Percentiles rank a stretch among this genome's conserved stretches.
Conservation (phyloP, 805 yeast genomes). For the Vanderwaltozyma polyspora region DNA sequence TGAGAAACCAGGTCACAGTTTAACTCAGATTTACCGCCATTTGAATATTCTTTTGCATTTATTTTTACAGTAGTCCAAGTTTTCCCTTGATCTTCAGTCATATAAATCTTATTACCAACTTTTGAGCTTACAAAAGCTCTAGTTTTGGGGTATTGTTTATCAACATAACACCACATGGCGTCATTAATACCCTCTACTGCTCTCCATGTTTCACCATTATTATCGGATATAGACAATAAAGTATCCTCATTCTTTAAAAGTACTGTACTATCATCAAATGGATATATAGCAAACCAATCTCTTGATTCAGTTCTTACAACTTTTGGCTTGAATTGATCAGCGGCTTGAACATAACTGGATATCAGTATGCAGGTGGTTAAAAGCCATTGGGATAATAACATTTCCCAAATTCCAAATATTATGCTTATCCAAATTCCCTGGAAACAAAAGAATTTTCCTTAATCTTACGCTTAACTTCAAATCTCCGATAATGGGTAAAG, state of each 20-base stretch:
- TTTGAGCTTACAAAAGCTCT: constrained; percentile 13
- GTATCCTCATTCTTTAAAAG: constrained; percentile 26
- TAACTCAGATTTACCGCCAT: too few relatives aligned
- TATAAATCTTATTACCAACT: constrained; percentile 4
- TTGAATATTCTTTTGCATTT: too few relatives aligned
- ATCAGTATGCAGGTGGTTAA: too few relatives aligned
- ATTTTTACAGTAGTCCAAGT: constrained; percentile 17
- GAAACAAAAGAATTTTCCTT: too few relatives aligned
- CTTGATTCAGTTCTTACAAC: constrained; percentile 5
- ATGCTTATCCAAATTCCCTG: too few relatives aligned
- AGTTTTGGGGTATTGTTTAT: constrained; percentile 7
- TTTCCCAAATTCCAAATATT: too few relatives aligned
- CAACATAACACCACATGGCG: constrained; percentile 6
- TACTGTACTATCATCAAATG: constrained; percentile 45
- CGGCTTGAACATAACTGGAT: too few relatives aligned
- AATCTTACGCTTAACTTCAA: too few relatives aligned
- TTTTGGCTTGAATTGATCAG: constrained; percentile 8
- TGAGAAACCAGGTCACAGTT: too few relatives aligned
- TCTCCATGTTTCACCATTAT: constrained; percentile 44
- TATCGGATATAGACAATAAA: constrained; percentile 29
- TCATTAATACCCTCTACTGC: constrained; percentile 4
- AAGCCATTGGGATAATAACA: too few relatives aligned
- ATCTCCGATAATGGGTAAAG: too few relatives aligned
- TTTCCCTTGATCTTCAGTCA: constrained; percentile 23
- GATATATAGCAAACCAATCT: constrained; percentile 3